A percentile compares a stretch with the other conserved stretches of the same genome.
Evolutionary conservation across 2,329 filamentous ascomycete species (phyloP).

Genomic region (Colletotrichum eleusines): DNA sequence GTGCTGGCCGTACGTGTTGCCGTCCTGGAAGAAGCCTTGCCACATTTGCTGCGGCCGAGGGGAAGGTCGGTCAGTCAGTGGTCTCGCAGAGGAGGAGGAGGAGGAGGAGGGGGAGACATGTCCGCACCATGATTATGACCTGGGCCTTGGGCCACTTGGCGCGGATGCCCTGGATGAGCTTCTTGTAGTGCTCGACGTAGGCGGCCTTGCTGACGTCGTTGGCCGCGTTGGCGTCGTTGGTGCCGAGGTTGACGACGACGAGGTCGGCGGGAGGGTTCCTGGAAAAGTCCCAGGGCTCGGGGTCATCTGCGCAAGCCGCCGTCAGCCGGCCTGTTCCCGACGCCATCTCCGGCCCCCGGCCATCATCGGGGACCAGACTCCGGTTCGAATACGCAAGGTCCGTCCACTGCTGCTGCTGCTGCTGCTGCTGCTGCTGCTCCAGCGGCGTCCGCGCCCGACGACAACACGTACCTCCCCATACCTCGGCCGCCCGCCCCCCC

Average conservation of each 20-base stretch:
- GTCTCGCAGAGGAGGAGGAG: not conserved
- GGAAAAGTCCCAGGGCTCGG: conserved; percentile 59
- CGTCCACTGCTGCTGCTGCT: not conserved
- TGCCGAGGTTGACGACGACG: conserved; percentile 61
- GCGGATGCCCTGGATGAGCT: conserved; percentile 60
- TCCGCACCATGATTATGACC: conserved; percentile 58
- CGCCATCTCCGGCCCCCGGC: not conserved
- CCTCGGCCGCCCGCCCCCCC: conserved; percentile 56
- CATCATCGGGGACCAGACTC: not conserved
- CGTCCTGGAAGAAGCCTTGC: conserved; percentile 64
- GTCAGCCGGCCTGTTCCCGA: conserved; percentile 12
- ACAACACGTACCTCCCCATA: conserved; percentile 56
- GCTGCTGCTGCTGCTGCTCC: too few relatives aligned
- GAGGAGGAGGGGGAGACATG: conserved; percentile 27
- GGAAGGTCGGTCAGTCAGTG: not conserved
- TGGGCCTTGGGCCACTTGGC: conserved; percentile 60
- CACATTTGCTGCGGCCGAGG: conserved; percentile 59
- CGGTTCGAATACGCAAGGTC: conserved; percentile 10
- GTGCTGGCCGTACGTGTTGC: conserved; percentile 62
- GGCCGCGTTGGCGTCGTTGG: conserved; percentile 58
- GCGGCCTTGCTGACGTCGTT: conserved; percentile 55
- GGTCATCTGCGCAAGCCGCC: conserved; percentile 49
- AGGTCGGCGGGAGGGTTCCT: conserved; percentile 57
- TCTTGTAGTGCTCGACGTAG: conserved; percentile 57
- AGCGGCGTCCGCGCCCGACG: too few relatives aligned